Base-by-base conservation (phyloP, 768 basidiomycete species). In the Lactarius hengduanensis region DNA sequence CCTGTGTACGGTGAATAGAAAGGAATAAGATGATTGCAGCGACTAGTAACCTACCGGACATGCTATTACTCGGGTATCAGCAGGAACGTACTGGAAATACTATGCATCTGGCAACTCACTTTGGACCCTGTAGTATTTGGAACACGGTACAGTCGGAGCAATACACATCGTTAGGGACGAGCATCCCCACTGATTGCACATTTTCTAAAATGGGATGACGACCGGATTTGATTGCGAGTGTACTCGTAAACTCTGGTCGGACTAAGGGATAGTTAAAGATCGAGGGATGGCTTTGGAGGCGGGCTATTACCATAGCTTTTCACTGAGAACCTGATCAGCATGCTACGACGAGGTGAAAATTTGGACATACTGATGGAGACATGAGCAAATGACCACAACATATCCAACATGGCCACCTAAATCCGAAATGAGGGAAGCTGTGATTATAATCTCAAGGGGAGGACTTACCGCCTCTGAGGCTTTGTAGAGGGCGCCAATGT, bases 81-180 rank as follows among this genome's bases (percentile, higher is more conserved):
- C 28, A 55, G 20, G 30, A 60, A 41, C 20, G 28, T 55, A 66
- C 56, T 67, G 50, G 53, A 4, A n/a, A 9, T 20, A 62, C 45
- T 11, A 28, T 3, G 2, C 8, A 41, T 28, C 22, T 78, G 3
- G 36, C 15, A 8, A 63, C 85, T 72, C 71, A 92, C 92, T 94
- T 94, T 3, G 93, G 93, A 0, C 96, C 96, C 69, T 92, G 94
- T 38, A 99, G 83, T 36, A 98, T 84, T 76, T 98, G 95, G 73
- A 99, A 98, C 2, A 84, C 84, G 2, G 93, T 89, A 1, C 90
- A 84, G 66, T 89, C 85, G 64, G 88, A 91, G 71, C 92, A 92
- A 72, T 92, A 99, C 1, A 91, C 87, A 73, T 98, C 96, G 72
- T 98, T 98, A 4, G 92, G 83, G 3, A 98, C 86, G 32, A 95